phyloP scores from a whole-genome alignment of 2,329 filamentous ascomycete genomes.

The Ophiocordyceps unilateralis region DNA sequence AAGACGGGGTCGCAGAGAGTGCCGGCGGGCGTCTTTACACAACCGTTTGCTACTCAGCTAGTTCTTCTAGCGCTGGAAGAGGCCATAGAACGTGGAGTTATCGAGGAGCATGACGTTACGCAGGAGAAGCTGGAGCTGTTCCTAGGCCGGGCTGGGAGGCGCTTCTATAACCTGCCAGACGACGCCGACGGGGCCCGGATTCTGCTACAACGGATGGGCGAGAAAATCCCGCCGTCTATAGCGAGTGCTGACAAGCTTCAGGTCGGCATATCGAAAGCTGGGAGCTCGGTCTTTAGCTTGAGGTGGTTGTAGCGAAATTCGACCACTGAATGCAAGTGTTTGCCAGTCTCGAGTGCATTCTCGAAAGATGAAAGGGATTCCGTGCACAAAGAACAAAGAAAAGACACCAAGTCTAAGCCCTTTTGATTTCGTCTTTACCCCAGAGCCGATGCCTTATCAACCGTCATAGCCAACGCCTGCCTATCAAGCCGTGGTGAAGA shows the following conservation, averaged over 20 bases:
- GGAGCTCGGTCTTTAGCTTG: not conserved
- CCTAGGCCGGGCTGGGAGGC: constrained; percentile 31
- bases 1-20: constrained; percentile 32
- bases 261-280: not conserved
- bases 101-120: constrained; percentile 33
- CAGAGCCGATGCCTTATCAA: no score
- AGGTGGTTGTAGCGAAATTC: not conserved
- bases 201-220: not conserved
- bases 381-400: no score
- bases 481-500: constrained; percentile 1
- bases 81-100: constrained; percentile 35
- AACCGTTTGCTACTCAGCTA: constrained; percentile 49
- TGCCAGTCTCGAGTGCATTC: no score
- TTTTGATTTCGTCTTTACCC: no score
- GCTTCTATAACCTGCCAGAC: constrained; percentile 26
- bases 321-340: no score
- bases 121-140: constrained; percentile 37
- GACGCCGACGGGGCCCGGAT: not conserved
- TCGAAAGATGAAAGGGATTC: no score
- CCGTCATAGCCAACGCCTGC: not conserved
- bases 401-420: no score
- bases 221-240: not conserved
- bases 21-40: constrained; percentile 65
- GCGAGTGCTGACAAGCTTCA: not conserved
- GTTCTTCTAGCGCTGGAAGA: constrained; percentile 46